Evolutionary conservation across 768 basidiomycete species (phyloP).

Genomic region (Psilocybe subaeruginosa): DNA sequence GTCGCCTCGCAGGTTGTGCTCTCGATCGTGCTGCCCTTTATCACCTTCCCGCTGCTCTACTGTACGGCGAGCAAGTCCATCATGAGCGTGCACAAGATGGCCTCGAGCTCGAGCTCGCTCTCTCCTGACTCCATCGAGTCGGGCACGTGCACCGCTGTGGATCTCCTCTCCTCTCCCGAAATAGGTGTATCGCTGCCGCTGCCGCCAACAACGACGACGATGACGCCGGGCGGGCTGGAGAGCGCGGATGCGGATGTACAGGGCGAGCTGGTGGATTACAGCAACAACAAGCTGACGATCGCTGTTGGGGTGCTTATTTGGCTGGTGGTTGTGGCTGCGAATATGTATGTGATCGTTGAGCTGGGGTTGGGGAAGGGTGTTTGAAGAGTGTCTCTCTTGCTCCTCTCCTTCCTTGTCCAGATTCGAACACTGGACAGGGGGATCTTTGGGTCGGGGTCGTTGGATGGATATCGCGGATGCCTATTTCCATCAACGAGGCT

Average conservation of each 20-base stretch:
- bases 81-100: slow-evolving; percentile 66
- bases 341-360: slow-evolving; percentile 73
- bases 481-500: too few species aligned
- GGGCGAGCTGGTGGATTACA: slow-evolving; percentile 60
- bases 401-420: background rate
- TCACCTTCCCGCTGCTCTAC: slow-evolving; percentile 72
- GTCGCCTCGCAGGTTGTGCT: slow-evolving; percentile 77
- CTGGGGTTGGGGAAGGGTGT: slow-evolving; percentile 35
- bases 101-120: slow-evolving; percentile 9
- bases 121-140: slow-evolving; percentile 7
- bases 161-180: background rate
- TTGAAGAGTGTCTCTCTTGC: background rate
- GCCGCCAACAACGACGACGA: background rate
- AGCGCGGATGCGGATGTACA: slow-evolving; percentile 20
- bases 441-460: too few species aligned
- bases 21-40: slow-evolving; percentile 74
- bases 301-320: slow-evolving; percentile 61
- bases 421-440: too few species aligned
- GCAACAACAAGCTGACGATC: slow-evolving; percentile 56
- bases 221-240: background rate
- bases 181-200: background rate
- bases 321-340: slow-evolving; percentile 68
- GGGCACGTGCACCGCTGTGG: background rate
- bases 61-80: slow-evolving; percentile 68
- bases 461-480: too few species aligned